Evolutionary conservation across 73 alveolate species (phyloP).

Genomic region (Paramecium biaurelia): DNA sequence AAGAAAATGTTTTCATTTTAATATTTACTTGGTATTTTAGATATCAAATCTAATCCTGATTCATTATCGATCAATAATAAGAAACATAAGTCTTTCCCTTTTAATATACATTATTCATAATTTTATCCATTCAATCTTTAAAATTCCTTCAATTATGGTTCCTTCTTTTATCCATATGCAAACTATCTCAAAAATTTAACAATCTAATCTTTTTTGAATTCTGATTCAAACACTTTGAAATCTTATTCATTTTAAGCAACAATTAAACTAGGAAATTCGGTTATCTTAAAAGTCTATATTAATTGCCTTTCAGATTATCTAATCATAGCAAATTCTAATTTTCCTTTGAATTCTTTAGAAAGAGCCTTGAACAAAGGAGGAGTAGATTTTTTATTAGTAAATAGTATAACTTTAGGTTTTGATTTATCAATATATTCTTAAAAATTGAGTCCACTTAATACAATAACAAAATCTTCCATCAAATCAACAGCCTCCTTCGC

Average conservation of each 20-base stretch:
- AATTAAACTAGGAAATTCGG: constrained; percentile 86
- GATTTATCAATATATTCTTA: constrained; percentile 79
- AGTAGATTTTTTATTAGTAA: constrained; percentile 91
- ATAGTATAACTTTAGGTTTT: constrained; percentile 84
- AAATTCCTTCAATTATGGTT: neutral
- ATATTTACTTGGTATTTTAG: neutral
- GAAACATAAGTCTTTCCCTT: constrained; percentile 74
- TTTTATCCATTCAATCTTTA: constrained; percentile 53
- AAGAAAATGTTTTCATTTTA: neutral
- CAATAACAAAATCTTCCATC: constrained; percentile 93
- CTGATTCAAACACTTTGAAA: constrained; percentile 71
- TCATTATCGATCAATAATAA: constrained; percentile 59
- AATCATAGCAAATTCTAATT: constrained; percentile 91
- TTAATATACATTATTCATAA: constrained; percentile 70
- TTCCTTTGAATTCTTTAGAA: constrained; percentile 89
- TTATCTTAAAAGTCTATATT: constrained; percentile 70
- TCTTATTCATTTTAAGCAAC: constrained; percentile 80
- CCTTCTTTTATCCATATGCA: constrained; percentile 69
- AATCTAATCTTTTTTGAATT: constrained; percentile 81
- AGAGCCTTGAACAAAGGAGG: constrained; percentile 96
- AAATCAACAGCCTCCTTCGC: constrained; percentile 82
- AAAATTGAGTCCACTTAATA: constrained; percentile 86
- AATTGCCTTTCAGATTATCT: constrained; percentile 82
- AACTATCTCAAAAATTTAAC: constrained; percentile 90
- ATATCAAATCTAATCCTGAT: neutral